phyloP scores from a whole-genome alignment of 2,329 filamentous ascomycete genomes.

The Sordariomycetes sp. region DNA sequence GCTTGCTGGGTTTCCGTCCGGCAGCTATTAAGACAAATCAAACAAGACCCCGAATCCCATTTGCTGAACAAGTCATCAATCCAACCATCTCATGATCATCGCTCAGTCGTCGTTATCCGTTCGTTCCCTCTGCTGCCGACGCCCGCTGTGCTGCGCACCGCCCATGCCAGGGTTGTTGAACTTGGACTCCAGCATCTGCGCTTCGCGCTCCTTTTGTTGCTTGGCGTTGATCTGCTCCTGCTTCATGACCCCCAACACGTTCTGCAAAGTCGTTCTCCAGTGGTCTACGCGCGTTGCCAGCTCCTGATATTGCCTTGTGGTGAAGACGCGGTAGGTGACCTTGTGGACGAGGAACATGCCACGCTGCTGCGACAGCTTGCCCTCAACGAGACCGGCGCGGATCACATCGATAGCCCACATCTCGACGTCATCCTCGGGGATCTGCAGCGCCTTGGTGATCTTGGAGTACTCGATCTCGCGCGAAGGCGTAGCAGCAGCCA shows the following conservation, averaged over 20 bases:
- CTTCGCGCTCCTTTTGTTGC: slow-evolving; percentile 68
- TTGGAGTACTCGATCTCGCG: slow-evolving; percentile 82
- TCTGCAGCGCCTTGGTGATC: slow-evolving; percentile 78
- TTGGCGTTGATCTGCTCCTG: slow-evolving; percentile 74
- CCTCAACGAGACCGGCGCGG: slow-evolving; percentile 88
- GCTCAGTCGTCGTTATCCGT: slow-evolving; percentile 48
- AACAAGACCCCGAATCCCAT: neutral
- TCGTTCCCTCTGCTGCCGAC: slow-evolving; percentile 32
- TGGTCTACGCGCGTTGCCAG: slow-evolving; percentile 83
- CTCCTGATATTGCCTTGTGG: slow-evolving; percentile 97
- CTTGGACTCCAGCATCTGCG: slow-evolving; percentile 63
- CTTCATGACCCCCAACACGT: slow-evolving; percentile 69
- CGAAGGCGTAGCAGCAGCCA: slow-evolving; percentile 74
- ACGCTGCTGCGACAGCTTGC: slow-evolving; percentile 88
- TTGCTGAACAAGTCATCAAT: neutral
- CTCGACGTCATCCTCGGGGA: slow-evolving; percentile 79
- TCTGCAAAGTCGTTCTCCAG: slow-evolving; percentile 75
- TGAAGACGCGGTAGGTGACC: slow-evolving; percentile 92
- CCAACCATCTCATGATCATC: neutral
- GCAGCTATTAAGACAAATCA: neutral
- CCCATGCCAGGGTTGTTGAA: slow-evolving; percentile 32
- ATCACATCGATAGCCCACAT: slow-evolving; percentile 99
- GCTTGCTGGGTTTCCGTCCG: too few species aligned
- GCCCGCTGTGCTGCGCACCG: slow-evolving; percentile 16
- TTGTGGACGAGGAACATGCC: slow-evolving; percentile 92